Evolutionary conservation across 1,284 basidiomycete genomes (phyloP), one percentile per base, ranked within the genome.

Genomic region (Acaromyces ingoldii): DNA sequence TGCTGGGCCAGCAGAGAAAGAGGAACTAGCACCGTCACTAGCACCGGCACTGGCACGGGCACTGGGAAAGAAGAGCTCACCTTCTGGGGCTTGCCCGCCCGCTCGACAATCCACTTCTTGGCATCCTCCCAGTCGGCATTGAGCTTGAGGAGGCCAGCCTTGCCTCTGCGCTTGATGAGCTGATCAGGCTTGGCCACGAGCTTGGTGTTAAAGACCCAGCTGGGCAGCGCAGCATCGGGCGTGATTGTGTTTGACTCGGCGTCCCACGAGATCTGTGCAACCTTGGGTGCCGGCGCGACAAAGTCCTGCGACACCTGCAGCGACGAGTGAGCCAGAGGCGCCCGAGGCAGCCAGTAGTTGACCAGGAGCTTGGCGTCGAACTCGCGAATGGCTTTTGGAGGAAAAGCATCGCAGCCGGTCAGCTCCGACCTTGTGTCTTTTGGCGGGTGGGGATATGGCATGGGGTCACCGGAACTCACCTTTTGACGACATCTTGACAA

Each of bases 121-220:
- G 76, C 78, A 52, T 83, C 80, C 69, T 83, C 86, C 89, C 89
- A 97, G 45, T 83, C 82, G 80, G 92, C 92, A 84, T 97, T 97
- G 66, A 98, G 83, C 71, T 73, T 67, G 62, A 98, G 84, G 24
- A 98, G 83, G 65, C 93, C 93, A 28, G 91, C 91, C 84, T 98
- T 98, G 70, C 95, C 95, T 67, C 95, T 87, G 71, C 93, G 88
- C 82, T 98, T 98, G 84, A 98, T 97, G 77, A 98, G 86, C 80
- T 97, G 92, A 80, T 98, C 95, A 52, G 74, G 74, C 64, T 76
- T 76, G 45, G 72, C 74, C 34, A 76, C 74, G 48, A 76, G 65
- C 66, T 75, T 75, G 54, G 63, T 62, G 15, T 39, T 66, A 50
- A 62, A 59, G 25, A 97, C 88, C 92, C 92, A 90, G 61, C 81